phyloP scores from a whole-genome alignment of 805 yeast genomes.

The Teunomyces aglyptinius region DNA sequence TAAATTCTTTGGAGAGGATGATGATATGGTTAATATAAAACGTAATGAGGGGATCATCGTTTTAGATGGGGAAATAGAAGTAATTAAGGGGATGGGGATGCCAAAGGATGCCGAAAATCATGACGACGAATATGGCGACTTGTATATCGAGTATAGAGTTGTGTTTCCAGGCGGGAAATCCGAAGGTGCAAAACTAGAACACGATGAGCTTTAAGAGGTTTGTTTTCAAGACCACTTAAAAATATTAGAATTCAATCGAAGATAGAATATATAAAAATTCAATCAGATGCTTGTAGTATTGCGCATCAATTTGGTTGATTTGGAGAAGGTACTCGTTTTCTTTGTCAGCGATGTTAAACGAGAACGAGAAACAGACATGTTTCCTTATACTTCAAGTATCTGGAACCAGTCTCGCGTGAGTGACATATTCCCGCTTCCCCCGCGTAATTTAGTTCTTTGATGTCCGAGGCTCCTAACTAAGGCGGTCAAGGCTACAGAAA shows the following conservation, averaged over 20 bases:
- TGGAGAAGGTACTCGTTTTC: too few species aligned
- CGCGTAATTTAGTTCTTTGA: neutral
- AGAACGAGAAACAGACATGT: too few species aligned
- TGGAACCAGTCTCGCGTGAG: neutral
- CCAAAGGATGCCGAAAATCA: constrained; percentile 47
- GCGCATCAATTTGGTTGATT: too few species aligned
- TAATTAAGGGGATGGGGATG: constrained; percentile 79
- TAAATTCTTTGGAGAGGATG: constrained; percentile 61
- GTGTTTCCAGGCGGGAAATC: constrained; percentile 20
- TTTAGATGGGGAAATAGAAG: constrained; percentile 68
- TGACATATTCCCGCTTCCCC: neutral
- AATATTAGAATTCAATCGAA: neutral
- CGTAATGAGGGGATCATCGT: constrained; percentile 55
- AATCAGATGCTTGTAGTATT: neutral
- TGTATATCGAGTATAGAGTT: constrained; percentile 45
- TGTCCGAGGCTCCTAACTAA: neutral
- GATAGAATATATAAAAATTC: neutral
- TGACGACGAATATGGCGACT: constrained; percentile 33
- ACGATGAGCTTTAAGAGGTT: constrained; percentile 22
- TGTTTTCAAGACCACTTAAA: neutral
- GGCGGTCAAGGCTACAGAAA: neutral
- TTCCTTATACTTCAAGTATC: too few species aligned
- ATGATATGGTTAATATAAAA: constrained; percentile 37
- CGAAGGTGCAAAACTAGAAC: constrained; percentile 4
- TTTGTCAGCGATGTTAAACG: too few species aligned